phyloP scores from a whole-genome alignment of 345 rosid species.

The Lagerstroemia speciosa region DNA sequence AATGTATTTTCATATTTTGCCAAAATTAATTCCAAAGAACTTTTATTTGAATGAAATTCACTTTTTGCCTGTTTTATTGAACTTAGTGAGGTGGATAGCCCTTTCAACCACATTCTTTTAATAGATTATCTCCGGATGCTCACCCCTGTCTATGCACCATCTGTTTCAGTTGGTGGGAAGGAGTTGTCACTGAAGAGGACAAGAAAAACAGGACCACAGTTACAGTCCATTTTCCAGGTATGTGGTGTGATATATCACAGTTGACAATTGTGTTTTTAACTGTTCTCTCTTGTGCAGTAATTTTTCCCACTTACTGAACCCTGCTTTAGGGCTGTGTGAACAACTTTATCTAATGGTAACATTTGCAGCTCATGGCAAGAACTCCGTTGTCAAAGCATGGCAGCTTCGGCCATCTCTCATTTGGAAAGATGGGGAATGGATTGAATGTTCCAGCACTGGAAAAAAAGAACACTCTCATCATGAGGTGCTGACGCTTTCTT shows the following conservation, averaged over 20 bases:
- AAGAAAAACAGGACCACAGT: slow-evolving; percentile 63
- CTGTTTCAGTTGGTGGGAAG: slow-evolving; percentile 87
- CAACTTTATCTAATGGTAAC: slow-evolving; percentile 8
- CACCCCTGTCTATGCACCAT: background rate
- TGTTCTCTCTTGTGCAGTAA: background rate
- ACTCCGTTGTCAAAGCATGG: slow-evolving; percentile 53
- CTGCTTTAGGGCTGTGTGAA: background rate
- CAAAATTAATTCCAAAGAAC: background rate
- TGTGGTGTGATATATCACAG: background rate
- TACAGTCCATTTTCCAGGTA: slow-evolving; percentile 77
- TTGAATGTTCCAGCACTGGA: slow-evolving; percentile 54
- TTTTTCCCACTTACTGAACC: background rate
- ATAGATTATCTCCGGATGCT: background rate
- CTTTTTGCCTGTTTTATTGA: background rate
- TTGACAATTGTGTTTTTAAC: background rate
- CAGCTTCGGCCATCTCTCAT: slow-evolving; percentile 76
- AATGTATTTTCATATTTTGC: background rate
- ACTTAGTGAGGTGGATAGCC: background rate
- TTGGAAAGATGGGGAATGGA: slow-evolving; percentile 88
- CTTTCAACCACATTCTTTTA: background rate
- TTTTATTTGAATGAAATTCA: background rate
- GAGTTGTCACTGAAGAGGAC: slow-evolving; percentile 70
- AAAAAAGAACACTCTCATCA: slow-evolving; percentile 27
- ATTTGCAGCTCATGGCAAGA: slow-evolving; percentile 62
- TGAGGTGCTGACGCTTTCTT: slow-evolving; percentile 36